phyloP scores from a whole-genome alignment of 2,329 filamentous ascomycete species.

The Zymoseptoria brevis region DNA sequence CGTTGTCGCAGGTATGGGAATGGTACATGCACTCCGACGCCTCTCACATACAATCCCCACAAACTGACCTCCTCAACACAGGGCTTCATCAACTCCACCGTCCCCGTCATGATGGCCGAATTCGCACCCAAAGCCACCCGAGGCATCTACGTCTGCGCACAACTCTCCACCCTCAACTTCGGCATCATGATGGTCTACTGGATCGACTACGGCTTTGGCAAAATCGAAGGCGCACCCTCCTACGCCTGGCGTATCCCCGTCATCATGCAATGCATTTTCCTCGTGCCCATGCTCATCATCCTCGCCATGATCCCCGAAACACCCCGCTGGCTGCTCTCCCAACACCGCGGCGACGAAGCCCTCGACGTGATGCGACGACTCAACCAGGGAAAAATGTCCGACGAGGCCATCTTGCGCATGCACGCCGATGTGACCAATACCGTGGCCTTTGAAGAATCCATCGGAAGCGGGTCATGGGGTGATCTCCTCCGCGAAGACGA shows the following conservation, averaged over 20 bases:
- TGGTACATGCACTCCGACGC: too few relatives aligned
- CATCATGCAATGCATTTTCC: conserved; percentile 37
- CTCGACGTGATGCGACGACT: conserved; percentile 27
- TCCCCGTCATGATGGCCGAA: conserved; percentile 41
- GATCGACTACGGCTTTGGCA: conserved; percentile 39
- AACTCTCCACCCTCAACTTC: conserved; percentile 43
- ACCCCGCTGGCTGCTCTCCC: conserved; percentile 38
- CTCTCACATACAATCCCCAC: too few relatives aligned
- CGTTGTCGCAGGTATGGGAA: conserved; percentile 38
- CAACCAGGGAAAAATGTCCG: conserved; percentile 21
- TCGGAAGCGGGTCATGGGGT: conserved; percentile 32
- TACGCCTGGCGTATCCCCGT: conserved; percentile 38
- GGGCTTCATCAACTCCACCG: conserved; percentile 40
- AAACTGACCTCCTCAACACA: not conserved
- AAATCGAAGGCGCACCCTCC: conserved; percentile 17
- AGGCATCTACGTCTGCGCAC: conserved; percentile 38
- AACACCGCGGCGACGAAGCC: conserved; percentile 33
- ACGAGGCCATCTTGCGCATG: conserved; percentile 18
- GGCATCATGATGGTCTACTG: conserved; percentile 41
- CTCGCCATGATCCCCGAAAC: conserved; percentile 37
- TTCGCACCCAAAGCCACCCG: conserved; percentile 27
- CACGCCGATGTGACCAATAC: conserved; percentile 23
- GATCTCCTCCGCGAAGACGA: conserved; percentile 26
- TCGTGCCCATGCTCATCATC: conserved; percentile 34
- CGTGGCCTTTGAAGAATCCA: conserved; percentile 22